Conservation (phyloP, 2,329 filamentous ascomycete genomes). For the Eutypa lata region DNA sequence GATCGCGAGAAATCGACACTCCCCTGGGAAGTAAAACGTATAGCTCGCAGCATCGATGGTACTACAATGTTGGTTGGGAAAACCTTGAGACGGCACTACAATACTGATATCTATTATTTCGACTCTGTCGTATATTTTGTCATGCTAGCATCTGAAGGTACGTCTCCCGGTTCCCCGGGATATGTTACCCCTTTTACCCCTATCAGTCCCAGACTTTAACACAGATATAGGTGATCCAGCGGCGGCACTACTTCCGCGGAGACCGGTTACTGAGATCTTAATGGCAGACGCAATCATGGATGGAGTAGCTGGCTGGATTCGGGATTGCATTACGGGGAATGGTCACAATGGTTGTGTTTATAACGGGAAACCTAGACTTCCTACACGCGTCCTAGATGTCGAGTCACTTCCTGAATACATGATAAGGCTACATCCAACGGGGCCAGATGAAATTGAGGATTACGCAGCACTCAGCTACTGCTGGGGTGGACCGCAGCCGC, state of each 20-base stretch:
- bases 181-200: too few species aligned
- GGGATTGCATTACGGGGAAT: not conserved
- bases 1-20: not conserved
- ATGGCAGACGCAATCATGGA: not conserved
- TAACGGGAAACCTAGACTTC: not conserved
- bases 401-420: not conserved
- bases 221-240: not conserved
- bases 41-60: not conserved
- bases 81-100: not conserved
- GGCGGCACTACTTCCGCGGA: not conserved
- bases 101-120: not conserved
- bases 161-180: not conserved
- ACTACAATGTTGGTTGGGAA: not conserved
- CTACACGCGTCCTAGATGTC: not conserved
- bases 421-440: not conserved
- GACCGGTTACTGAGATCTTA: not conserved
- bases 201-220: not conserved
- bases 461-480: not conserved
- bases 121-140: not conserved
- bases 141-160: not conserved
- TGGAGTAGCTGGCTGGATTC: not conserved
- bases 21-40: not conserved
- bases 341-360: not conserved
- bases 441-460: not conserved
- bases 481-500: not conserved